phyloP scores from a whole-genome alignment of 2,329 filamentous ascomycete genomes.

The Aureobasidium sp. region DNA sequence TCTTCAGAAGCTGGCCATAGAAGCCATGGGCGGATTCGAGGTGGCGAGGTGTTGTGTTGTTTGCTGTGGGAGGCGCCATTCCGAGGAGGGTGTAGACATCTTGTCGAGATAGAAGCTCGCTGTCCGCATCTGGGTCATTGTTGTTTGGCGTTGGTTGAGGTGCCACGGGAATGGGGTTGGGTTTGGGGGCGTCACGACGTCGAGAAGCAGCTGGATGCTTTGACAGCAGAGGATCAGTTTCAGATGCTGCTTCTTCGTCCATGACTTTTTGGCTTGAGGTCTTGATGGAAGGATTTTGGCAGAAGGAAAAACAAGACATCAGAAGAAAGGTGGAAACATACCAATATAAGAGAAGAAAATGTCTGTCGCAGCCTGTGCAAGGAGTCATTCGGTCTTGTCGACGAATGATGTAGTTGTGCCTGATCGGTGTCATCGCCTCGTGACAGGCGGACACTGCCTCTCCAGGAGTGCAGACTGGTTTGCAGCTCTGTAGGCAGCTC shows the following conservation, averaged over 20 bases:
- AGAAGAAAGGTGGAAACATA: constrained; percentile 2
- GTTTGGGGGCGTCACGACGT: background rate
- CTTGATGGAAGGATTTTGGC: background rate
- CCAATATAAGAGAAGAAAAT: constrained; percentile 16
- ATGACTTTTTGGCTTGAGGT: background rate
- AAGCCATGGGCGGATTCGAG: constrained; percentile 22
- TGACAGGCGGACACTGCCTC: constrained; percentile 20
- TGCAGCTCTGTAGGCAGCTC: constrained; percentile 25
- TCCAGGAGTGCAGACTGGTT: constrained; percentile 22
- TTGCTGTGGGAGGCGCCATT: constrained; percentile 19
- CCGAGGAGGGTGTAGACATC: constrained; percentile 26
- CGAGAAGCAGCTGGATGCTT: background rate
- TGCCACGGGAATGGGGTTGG: background rate
- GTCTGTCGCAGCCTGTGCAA: constrained; percentile 12
- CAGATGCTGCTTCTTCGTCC: background rate
- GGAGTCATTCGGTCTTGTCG: constrained; percentile 14
- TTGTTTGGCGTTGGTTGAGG: constrained; percentile 16
- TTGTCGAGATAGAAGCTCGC: constrained; percentile 17
- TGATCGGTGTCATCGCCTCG: constrained; percentile 18
- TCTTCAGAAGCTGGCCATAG: constrained; percentile 18
- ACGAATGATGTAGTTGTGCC: constrained; percentile 3
- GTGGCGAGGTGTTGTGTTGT: constrained; percentile 19
- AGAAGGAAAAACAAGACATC: background rate
- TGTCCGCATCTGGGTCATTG: constrained; percentile 16
- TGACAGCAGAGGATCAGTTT: constrained; percentile 7